Percentiles rank a stretch among this genome's conserved stretches.
phyloP scores from a whole-genome alignment of 73 alveolate genomes.

The Durusdinium trenchii region DNA sequence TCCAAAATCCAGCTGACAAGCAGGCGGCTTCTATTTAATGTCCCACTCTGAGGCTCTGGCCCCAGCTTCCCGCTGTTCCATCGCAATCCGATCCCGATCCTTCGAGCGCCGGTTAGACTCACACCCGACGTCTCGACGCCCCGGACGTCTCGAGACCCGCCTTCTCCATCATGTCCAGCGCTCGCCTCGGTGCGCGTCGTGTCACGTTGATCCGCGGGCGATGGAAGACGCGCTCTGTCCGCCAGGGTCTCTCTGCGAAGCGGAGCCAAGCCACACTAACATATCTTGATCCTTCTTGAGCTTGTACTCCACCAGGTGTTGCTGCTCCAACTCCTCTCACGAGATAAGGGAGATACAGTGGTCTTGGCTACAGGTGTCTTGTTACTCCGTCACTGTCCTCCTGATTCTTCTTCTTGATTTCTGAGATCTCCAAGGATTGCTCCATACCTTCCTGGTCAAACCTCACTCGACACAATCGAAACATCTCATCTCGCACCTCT shows the following conservation, averaged over 20 bases:
- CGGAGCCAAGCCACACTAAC: slow-evolving; percentile 38
- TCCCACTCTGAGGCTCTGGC: too few relatives aligned
- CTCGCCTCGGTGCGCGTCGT: slow-evolving; percentile 32
- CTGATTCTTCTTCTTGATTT: slow-evolving; percentile 66
- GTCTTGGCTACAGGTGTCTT: background rate
- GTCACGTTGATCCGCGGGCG: background rate
- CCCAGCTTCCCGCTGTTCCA: slow-evolving; percentile 82
- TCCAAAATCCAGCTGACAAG: too few relatives aligned
- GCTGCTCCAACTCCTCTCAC: slow-evolving; percentile 71
- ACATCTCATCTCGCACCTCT: background rate
- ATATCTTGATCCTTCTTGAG: slow-evolving; percentile 84
- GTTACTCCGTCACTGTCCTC: background rate
- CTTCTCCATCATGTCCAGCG: slow-evolving; percentile 94
- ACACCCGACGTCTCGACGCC: slow-evolving; percentile 23
- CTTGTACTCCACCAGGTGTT: slow-evolving; percentile 87
- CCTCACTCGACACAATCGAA: slow-evolving; percentile 1
- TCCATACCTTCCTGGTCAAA: slow-evolving; percentile 93
- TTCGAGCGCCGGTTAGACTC: too few relatives aligned
- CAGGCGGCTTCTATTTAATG: too few relatives aligned
- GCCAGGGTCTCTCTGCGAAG: too few relatives aligned
- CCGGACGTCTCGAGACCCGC: too few relatives aligned
- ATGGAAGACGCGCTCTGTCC: too few relatives aligned
- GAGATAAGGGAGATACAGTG: background rate
- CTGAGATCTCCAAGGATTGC: slow-evolving; percentile 64
- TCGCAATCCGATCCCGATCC: slow-evolving; percentile 83